phyloP scores from a whole-genome alignment of 208 protist species.

The Acanthamoeba sp. region DNA sequence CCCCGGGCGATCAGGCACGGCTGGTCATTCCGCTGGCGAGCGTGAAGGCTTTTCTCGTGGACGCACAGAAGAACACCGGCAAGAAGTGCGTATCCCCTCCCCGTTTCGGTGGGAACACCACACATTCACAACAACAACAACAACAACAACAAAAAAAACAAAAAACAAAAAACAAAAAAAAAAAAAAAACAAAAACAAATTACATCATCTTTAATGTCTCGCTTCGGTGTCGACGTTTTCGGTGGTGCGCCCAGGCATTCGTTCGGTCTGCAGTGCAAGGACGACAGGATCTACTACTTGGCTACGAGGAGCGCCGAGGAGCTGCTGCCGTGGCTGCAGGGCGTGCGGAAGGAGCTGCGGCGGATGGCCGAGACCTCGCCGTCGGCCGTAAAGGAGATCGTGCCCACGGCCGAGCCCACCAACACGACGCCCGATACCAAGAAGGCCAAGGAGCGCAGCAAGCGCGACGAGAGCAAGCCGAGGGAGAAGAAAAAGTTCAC shows the following conservation, averaged over 20 bases:
- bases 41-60: slow-evolving; percentile 14
- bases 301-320: slow-evolving; percentile 5
- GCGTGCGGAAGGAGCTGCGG: slow-evolving; percentile 31
- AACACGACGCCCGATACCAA: neutral
- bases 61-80: slow-evolving; percentile 22
- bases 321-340: neutral
- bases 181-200: no score
- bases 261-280: slow-evolving; percentile 22
- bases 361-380: neutral
- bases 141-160: no score
- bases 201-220: no score
- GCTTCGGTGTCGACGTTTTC: neutral
- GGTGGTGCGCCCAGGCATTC: neutral
- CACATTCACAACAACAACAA: no score
- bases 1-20: no score
- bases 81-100: neutral
- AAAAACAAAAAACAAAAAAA: no score
- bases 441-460: neutral
- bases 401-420: neutral
- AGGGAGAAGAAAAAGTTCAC: neutral
- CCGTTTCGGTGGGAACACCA: neutral
- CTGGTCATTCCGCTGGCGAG: slow-evolving; percentile 22
- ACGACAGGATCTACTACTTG: slow-evolving; percentile 25
- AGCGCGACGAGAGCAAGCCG: neutral
- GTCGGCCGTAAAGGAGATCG: neutral